phyloP scores from a whole-genome alignment of 2,329 filamentous ascomycete species.

The Aspergillus pseudonomiae region DNA sequence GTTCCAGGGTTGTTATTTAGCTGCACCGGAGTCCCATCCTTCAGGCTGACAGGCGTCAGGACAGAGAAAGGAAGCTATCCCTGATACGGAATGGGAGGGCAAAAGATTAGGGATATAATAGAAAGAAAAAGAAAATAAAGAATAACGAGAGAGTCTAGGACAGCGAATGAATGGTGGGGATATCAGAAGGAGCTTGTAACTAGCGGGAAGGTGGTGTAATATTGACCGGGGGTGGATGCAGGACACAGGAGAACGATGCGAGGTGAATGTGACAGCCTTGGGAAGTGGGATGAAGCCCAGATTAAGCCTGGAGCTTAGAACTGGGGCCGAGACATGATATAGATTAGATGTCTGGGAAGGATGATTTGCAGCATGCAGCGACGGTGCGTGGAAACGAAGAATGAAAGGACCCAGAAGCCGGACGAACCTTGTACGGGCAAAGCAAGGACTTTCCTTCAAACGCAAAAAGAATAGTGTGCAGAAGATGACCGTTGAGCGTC shows the following conservation, averaged over 20 bases:
- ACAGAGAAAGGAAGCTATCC: conserved; percentile 19
- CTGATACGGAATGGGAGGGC: conserved; percentile 18
- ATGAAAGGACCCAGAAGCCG: conserved; percentile 10
- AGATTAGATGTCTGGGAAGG: conserved; percentile 21
- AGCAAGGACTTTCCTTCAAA: conserved; percentile 1
- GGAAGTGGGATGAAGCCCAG: conserved; percentile 15
- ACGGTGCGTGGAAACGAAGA: conserved; percentile 15
- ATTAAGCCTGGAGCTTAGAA: conserved; percentile 14
- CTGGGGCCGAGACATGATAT: conserved; percentile 7
- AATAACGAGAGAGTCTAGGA: conserved; percentile 18
- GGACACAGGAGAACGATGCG: conserved; percentile 32
- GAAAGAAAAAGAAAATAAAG: conserved; percentile 14
- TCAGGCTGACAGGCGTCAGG: conserved; percentile 23
- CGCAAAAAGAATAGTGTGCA: background rate
- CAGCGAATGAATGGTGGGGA: conserved; percentile 26
- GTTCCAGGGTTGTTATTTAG: conserved; percentile 46
- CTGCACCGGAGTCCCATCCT: conserved; percentile 35
- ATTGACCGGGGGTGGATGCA: conserved; percentile 40
- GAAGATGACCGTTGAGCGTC: background rate
- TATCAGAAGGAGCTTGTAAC: conserved; percentile 39
- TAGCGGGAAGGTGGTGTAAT: conserved; percentile 44
- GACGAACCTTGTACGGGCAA: conserved; percentile 1
- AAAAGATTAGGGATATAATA: conserved; percentile 6
- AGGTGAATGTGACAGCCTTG: conserved; percentile 26
- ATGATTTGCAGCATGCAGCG: conserved; percentile 29